phyloP scores from a whole-genome alignment of 768 basidiomycete genomes.

The Mycena maculata region DNA sequence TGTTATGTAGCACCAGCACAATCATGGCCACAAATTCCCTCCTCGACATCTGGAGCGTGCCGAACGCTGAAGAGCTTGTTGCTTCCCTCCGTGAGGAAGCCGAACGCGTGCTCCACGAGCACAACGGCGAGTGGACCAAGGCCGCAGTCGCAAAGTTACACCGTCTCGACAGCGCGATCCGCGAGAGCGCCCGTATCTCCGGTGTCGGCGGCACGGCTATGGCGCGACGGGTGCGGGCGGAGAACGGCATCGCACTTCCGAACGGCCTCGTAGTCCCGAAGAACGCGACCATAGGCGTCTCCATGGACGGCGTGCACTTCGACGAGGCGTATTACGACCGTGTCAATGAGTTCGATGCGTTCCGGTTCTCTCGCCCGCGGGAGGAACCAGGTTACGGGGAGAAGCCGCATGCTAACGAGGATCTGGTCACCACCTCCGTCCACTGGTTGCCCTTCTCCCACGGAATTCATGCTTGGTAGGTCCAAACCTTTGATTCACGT shows the following conservation, averaged over 20 bases:
- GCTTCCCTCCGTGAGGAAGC: conserved; percentile 30
- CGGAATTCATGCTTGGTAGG: conserved; percentile 30
- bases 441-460: conserved; percentile 21
- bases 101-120: conserved; percentile 6
- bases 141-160: conserved; percentile 25
- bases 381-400: conserved; percentile 12
- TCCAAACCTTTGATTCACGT: not conserved
- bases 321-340: conserved; percentile 23
- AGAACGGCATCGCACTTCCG: conserved; percentile 21
- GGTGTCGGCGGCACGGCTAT: conserved; percentile 26
- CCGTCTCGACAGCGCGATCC: conserved; percentile 33
- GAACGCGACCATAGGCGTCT: conserved; percentile 22
- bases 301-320: conserved; percentile 32
- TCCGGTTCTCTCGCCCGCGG: conserved; percentile 29
- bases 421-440: conserved; percentile 24
- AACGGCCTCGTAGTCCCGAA: conserved; percentile 31
- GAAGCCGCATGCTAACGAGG: conserved; percentile 25
- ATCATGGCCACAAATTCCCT: conserved; percentile 27
- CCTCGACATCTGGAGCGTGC: conserved; percentile 28
- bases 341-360: conserved; percentile 23
- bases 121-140: conserved; percentile 32
- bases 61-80: conserved; percentile 2
- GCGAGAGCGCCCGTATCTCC: conserved; percentile 28
- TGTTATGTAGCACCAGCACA: conserved; percentile 16
- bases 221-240: conserved; percentile 19